Evolutionary conservation across 2,329 filamentous ascomycete genomes (phyloP), one percentile per base, ranked within the genome.

Genomic region (Coniochaeta prunicola): DNA sequence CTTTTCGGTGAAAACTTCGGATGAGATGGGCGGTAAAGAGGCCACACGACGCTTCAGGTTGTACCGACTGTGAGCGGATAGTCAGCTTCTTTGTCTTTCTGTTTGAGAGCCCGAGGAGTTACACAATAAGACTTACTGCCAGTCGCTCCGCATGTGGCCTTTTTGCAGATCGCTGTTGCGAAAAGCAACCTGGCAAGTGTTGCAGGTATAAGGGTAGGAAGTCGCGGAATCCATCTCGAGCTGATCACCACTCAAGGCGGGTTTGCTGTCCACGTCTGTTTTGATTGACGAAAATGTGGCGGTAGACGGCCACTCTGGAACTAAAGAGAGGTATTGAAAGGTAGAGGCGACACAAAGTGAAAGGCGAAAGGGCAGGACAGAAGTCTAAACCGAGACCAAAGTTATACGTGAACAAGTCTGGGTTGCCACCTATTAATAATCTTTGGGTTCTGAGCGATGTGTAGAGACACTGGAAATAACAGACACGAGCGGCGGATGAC

Each of bases 101-200:
- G n/a, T n/a, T n/a, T n/a, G n/a, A n/a, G 15, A 8, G 15, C 21
- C 28, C 19, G 24, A 30, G 8, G n/a, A 36, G 17, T 57, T 31
- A 60, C 55, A 55, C 34, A 33, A 62, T 58, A 36, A 58, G 5
- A 87, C 90, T 77, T 82, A 94, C 89, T 99, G 93, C 94, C 94
- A 99, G 77, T 99, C 94, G 67, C 89, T 94, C 74, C 94, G 92
- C 94, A 99, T 99, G 72, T 99, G 94, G 38, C 85, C 87, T 72
- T 94, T 88, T 77, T 99, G 94, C 59, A 96, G 82, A 71, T 97
- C 93, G 72, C 90, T 92, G 70, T 91, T 92, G 65, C 93, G 88
- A 76, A 97, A 99, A 57, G 93, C 94, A 66, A 99, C 92, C 73
- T 96, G 91, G 71, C 94, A 99, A 60, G 92, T 94, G 75, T 97